Percentiles rank a stretch among this genome's conserved stretches.
Conservation (phyloP, 495 filamentous ascomycete genomes). For the Penicillium salamii region DNA sequence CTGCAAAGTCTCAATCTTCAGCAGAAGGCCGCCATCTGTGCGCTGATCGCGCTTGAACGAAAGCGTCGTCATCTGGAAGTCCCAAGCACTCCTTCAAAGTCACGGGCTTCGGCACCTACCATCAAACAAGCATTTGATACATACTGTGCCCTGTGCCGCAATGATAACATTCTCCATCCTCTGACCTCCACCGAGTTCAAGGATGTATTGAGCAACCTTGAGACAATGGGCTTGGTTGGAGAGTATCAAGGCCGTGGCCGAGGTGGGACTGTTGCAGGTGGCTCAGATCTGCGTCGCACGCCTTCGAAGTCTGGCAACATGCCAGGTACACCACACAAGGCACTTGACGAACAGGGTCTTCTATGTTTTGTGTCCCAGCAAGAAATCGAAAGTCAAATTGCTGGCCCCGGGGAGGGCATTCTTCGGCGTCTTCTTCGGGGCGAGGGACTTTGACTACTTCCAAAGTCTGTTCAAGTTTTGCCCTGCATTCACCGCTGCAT, state of each 20-base stretch:
- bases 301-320: conserved; percentile 56
- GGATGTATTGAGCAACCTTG: conserved; percentile 86
- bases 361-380: conserved; percentile 74
- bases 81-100: conserved; percentile 57
- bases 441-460: conserved; percentile 32
- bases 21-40: conserved; percentile 92
- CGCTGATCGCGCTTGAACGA: conserved; percentile 77
- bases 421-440: conserved; percentile 43
- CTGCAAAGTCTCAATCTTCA: conserved; percentile 88
- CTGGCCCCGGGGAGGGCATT: conserved; percentile 60
- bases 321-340: conserved; percentile 39
- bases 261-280: conserved; percentile 54
- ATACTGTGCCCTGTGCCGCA: conserved; percentile 76
- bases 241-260: conserved; percentile 69
- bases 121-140: conserved; percentile 74
- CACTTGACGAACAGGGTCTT: conserved; percentile 66
- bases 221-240: conserved; percentile 77
- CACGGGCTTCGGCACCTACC: conserved; percentile 58
- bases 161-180: conserved; percentile 80
- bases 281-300: conserved; percentile 48
- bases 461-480: no score
- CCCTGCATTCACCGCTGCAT: conserved; percentile 10
- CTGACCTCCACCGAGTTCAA: conserved; percentile 87
- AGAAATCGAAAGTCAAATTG: conserved; percentile 69
- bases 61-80: conserved; percentile 36